Conservation (phyloP, 352 stramenopile genomes). For the Pythium brassicae region DNA sequence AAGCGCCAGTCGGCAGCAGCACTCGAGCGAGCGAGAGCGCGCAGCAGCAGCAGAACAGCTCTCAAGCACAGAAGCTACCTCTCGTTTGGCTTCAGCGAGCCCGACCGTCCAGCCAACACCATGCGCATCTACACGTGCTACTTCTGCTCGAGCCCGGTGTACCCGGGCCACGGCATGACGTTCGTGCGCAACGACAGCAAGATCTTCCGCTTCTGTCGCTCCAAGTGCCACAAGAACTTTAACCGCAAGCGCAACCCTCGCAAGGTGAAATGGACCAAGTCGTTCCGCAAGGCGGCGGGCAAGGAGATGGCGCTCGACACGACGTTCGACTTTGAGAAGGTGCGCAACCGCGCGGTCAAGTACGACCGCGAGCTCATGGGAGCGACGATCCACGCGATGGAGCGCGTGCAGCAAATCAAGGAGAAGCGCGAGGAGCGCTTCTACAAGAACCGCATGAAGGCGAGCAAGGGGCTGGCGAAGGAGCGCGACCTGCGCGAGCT, state of each 20-base stretch:
- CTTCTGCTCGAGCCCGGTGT: conserved; percentile 99
- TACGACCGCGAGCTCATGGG: conserved; percentile 99
- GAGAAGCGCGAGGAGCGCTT: conserved; percentile 94
- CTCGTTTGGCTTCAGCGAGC: background rate
- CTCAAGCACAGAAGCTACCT: background rate
- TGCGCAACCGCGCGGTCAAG: conserved; percentile 97
- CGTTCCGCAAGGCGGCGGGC: conserved; percentile 95
- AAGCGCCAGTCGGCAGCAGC: background rate
- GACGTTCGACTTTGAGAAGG: conserved; percentile 99
- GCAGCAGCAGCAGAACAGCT: too few relatives aligned
- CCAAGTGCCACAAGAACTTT: conserved; percentile 99
- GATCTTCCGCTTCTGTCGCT: conserved; percentile 99
- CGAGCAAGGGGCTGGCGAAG: conserved; percentile 76
- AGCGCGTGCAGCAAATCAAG: conserved; percentile 97
- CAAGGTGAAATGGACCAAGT: conserved; percentile 99
- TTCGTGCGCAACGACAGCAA: conserved; percentile 99
- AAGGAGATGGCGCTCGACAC: conserved; percentile 99
- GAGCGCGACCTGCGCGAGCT: conserved; percentile 76
- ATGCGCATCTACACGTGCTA: conserved; percentile 99
- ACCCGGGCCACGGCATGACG: conserved; percentile 98
- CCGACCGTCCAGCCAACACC: background rate
- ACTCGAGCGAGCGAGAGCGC: too few relatives aligned
- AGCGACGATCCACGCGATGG: conserved; percentile 98
- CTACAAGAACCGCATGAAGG: conserved; percentile 97
- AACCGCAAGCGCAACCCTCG: conserved; percentile 99